Evolutionary conservation across 345 rosid genomes (phyloP).

Genomic region (Corchorus olitorius): DNA sequence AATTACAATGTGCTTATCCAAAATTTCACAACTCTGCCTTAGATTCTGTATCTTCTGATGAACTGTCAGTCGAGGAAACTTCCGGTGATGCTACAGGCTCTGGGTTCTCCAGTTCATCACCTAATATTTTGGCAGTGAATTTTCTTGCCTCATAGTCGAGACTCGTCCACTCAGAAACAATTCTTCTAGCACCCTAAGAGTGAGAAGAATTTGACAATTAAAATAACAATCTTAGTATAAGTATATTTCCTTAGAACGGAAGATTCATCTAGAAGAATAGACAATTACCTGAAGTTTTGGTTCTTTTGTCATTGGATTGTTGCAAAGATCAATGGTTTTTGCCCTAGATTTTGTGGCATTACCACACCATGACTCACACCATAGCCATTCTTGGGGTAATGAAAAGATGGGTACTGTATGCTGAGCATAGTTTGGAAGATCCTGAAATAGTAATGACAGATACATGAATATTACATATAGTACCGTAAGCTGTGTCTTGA

Average conservation of each 20-base stretch:
- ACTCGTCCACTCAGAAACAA: constrained; percentile 79
- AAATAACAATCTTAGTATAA: too few relatives aligned
- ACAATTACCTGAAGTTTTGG: constrained; percentile 87
- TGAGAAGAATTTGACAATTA: neutral
- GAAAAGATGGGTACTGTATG: constrained; percentile 92
- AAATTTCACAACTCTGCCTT: constrained; percentile 67
- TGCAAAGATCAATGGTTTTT: constrained; percentile 96
- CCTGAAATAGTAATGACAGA: constrained; percentile 52
- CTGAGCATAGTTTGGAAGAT: constrained; percentile 99
- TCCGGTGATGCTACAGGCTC: constrained; percentile 36
- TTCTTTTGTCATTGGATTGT: constrained; percentile 99
- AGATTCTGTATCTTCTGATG: constrained; percentile 54
- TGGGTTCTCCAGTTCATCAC: constrained; percentile 65
- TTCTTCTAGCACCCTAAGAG: constrained; percentile 86
- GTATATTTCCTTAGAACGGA: neutral
- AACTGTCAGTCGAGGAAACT: constrained; percentile 23
- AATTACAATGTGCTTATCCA: neutral
- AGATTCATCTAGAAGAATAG: neutral
- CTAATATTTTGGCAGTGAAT: constrained; percentile 73
- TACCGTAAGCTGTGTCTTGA: too few relatives aligned
- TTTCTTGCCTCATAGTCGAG: constrained; percentile 75
- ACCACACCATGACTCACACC: constrained; percentile 99
- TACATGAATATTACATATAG: neutral
- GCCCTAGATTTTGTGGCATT: constrained; percentile 94
- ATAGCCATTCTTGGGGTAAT: constrained; percentile 95